Conservation (phyloP, 352 stramenopile genomes). For the Globisporangium yorkense region DNA sequence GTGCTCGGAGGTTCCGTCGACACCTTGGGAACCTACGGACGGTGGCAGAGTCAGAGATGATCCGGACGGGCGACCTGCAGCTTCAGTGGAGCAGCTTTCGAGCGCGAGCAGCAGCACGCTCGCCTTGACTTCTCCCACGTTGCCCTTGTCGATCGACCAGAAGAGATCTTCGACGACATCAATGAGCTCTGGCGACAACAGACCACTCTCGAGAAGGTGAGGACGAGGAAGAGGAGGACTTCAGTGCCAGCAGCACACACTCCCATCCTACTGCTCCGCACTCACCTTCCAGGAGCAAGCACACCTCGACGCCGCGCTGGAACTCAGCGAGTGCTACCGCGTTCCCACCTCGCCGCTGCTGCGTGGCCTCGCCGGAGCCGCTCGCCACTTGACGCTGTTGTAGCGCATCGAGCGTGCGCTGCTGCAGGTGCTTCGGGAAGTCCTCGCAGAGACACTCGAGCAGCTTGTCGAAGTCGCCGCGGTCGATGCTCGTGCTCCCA, state of each 20-base stretch:
- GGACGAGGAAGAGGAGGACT: neutral
- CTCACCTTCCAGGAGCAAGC: conserved; percentile 9
- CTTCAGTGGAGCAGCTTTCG: conserved; percentile 1
- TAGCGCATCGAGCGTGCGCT: conserved; percentile 1
- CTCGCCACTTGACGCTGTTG: neutral
- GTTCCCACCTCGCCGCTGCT: neutral
- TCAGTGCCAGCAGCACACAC: too few species aligned
- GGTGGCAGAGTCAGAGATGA: too few species aligned
- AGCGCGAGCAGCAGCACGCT: conserved; percentile 6
- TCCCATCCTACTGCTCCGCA: neutral
- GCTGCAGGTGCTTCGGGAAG: conserved; percentile 8
- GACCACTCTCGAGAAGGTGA: neutral
- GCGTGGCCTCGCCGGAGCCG: too few species aligned
- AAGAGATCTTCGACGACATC: conserved; percentile 11
- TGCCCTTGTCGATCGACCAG: conserved; percentile 7
- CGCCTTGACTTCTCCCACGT: conserved; percentile 6
- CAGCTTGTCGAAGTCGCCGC: conserved; percentile 4
- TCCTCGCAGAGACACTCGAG: conserved; percentile 9
- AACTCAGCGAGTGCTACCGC: conserved; percentile 6
- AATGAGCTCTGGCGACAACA: conserved; percentile 5
- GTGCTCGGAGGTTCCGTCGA: neutral
- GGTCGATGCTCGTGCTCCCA: neutral
- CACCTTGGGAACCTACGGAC: neutral
- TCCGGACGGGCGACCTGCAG: too few species aligned
- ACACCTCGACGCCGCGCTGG: conserved; percentile 10